Evolutionary conservation across 1,284 basidiomycete genomes (phyloP).

Genomic region (Puccinia polysora): DNA sequence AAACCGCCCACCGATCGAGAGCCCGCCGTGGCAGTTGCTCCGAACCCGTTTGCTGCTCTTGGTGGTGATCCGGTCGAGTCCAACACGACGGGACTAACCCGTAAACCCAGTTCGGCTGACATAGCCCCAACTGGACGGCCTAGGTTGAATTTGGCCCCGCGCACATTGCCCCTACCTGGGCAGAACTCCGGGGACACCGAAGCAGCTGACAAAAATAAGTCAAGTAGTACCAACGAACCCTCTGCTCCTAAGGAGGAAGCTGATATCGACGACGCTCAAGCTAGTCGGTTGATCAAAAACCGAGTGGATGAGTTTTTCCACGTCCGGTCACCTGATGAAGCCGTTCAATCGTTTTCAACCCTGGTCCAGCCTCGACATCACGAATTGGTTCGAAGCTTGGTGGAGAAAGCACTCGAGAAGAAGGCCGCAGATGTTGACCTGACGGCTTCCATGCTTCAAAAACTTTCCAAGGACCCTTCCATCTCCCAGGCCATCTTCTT

Average conservation of each 20-base stretch:
- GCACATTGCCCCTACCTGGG: constrained; percentile 33
- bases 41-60: constrained; percentile 36
- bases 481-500: not conserved
- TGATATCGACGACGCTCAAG: not conserved
- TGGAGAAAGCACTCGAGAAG: constrained; percentile 9
- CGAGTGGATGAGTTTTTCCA: constrained; percentile 14
- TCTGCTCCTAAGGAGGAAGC: not conserved
- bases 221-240: not conserved
- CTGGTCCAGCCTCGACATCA: not conserved
- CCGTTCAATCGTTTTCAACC: not conserved
- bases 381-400: not conserved
- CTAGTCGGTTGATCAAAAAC: not conserved
- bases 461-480: not conserved
- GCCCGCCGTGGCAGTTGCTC: constrained; percentile 29
- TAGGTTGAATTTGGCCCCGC: constrained; percentile 32
- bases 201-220: constrained; percentile 7
- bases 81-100: not conserved
- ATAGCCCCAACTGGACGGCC: constrained; percentile 16
- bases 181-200: not conserved
- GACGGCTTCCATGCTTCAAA: not conserved
- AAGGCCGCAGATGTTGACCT: not conserved
- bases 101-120: constrained; percentile 21
- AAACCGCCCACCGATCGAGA: constrained; percentile 13
- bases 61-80: constrained; percentile 8
- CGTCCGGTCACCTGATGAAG: constrained; percentile 2